Evolutionary conservation across 192 early-diverging fungal species (phyloP).

Genomic region (Phycomyces blakesleeanus): DNA sequence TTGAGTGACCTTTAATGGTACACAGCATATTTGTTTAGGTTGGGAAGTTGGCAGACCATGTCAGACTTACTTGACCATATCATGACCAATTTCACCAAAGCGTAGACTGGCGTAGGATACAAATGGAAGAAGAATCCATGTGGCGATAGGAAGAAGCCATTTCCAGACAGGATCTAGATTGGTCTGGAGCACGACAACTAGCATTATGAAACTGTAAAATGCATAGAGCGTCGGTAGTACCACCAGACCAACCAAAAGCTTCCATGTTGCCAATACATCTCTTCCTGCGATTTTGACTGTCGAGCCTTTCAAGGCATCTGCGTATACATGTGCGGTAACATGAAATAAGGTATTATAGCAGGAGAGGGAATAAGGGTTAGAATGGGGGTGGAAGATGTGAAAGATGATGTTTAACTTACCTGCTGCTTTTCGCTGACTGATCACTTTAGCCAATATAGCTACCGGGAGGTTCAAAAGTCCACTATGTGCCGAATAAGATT

Average conservation of each 20-base stretch:
- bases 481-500: too few species aligned
- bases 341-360: too few species aligned
- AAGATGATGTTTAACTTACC: too few species aligned
- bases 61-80: slow-evolving; percentile 54
- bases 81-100: slow-evolving; percentile 72
- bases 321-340: too few species aligned
- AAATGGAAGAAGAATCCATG: slow-evolving; percentile 54
- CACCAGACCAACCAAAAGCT: slow-evolving; percentile 73
- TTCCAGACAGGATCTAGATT: slow-evolving; percentile 39
- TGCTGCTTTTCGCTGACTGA: too few species aligned
- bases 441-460: too few species aligned
- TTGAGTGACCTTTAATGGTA: slow-evolving; percentile 52
- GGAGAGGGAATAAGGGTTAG: too few species aligned
- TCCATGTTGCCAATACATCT: slow-evolving; percentile 97
- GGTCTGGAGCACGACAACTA: slow-evolving; percentile 35
- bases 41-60: too few species aligned
- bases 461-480: too few species aligned
- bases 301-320: slow-evolving; percentile 78
- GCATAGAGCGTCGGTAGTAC: slow-evolving; percentile 74
- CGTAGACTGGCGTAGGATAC: slow-evolving; percentile 71
- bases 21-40: too few species aligned
- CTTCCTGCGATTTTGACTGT: slow-evolving; percentile 91
- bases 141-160: slow-evolving; percentile 37
- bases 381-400: too few species aligned
- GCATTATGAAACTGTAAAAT: slow-evolving; percentile 62